These are phyloP conservation scores for Xylariaceae sp. DNA, from an alignment of 2,329 filamentous ascomycete species.

Conservation along the genomic window DNA sequence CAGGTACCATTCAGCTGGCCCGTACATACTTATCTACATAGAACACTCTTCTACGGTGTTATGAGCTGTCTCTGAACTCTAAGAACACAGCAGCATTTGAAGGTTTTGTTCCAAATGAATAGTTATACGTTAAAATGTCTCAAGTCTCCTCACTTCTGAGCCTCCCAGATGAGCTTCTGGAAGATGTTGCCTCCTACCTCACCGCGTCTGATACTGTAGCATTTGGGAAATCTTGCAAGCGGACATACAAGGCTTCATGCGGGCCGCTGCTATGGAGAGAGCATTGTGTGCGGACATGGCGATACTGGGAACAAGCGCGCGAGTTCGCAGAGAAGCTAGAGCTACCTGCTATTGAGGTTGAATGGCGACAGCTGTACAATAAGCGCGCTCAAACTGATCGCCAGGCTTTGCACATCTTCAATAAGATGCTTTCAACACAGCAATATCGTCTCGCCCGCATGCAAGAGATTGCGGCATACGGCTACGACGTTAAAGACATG, in stretches of 20 bases:
- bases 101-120: too few species aligned
- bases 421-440: conserved; percentile 58
- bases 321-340: conserved; percentile 45
- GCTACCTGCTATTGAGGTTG: conserved; percentile 44
- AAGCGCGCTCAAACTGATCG: conserved; percentile 42
- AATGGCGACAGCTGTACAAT: conserved; percentile 58
- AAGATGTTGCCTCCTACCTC: conserved; percentile 55
- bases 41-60: too few species aligned
- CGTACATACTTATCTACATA: too few species aligned
- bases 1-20: too few species aligned
- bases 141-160: conserved; percentile 2
- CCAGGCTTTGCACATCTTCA: conserved; percentile 44
- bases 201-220: conserved; percentile 35
- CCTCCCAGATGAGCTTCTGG: conserved; percentile 66
- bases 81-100: too few species aligned
- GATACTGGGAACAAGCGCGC: conserved; percentile 57
- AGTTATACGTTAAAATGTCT: background rate
- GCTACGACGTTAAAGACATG: conserved; percentile 65
- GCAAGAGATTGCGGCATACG: conserved; percentile 55
- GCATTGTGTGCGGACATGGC: conserved; percentile 57
- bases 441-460: conserved; percentile 57
- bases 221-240: conserved; percentile 53
- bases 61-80: too few species aligned
- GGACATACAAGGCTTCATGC: conserved; percentile 53
- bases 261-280: conserved; percentile 63